phyloP scores from a whole-genome alignment of 257 asterid species.

The Solanum clarkiae region DNA sequence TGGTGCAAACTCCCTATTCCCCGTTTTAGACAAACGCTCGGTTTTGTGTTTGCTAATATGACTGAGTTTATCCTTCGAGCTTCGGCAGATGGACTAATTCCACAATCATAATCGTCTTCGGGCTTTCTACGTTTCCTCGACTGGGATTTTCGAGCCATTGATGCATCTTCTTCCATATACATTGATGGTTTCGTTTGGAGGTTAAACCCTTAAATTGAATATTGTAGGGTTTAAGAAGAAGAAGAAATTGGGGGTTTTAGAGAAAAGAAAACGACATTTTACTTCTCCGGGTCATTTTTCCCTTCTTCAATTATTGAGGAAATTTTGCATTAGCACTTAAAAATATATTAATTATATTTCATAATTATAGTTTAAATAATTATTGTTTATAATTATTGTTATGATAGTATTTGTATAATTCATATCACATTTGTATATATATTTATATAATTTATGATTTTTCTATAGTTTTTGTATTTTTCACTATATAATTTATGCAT shows the following conservation, averaged over 20 bases:
- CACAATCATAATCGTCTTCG: conserved; percentile 9
- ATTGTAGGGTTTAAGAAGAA: not conserved
- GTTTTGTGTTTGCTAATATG: conserved; percentile 26
- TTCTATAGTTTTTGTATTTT: too few relatives aligned
- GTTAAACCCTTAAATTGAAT: not conserved
- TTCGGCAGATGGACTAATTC: not conserved
- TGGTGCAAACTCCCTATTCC: conserved; percentile 28
- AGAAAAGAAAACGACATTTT: too few relatives aligned
- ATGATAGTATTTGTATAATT: too few relatives aligned
- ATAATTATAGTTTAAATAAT: too few relatives aligned
- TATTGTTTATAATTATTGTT: too few relatives aligned
- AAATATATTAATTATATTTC: too few relatives aligned
- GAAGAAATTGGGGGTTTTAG: not conserved
- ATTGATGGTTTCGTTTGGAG: not conserved
- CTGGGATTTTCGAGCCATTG: not conserved
- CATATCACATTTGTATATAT: too few relatives aligned
- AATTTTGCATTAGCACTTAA: too few relatives aligned
- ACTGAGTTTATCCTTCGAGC: conserved; percentile 17
- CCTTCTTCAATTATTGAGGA: too few relatives aligned
- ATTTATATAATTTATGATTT: too few relatives aligned
- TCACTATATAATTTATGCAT: too few relatives aligned
- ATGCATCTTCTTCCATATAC: not conserved
- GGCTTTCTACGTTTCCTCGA: not conserved
- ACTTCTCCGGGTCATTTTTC: not conserved
- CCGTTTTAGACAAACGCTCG: conserved; percentile 43